Percentiles rank a stretch among this genome's conserved stretches.
Conservation (phyloP, 306 rosid genomes). For the Arachis stenosperma region DNA sequence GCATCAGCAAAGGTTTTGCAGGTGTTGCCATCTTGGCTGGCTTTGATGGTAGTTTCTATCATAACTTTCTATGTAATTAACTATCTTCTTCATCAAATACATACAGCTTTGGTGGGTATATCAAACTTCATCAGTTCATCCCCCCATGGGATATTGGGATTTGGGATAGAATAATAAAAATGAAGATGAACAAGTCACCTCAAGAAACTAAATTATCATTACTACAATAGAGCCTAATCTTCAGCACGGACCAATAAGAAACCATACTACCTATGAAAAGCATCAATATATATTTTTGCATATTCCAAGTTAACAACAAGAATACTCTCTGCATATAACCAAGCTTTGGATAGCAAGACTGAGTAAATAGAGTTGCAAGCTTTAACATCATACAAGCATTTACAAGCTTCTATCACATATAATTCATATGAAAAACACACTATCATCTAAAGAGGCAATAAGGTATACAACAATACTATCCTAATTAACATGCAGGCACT, state of each 20-base stretch:
- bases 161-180: too few species aligned
- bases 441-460: slow-evolving; percentile 4
- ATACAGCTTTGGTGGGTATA: neutral
- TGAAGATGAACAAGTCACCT: neutral
- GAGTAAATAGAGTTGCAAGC: neutral
- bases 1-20: slow-evolving; percentile 6
- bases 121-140: slow-evolving; percentile 10
- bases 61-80: neutral
- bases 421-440: neutral
- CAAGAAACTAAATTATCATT: neutral
- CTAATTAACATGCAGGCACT: slow-evolving; percentile 9
- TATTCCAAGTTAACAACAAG: neutral
- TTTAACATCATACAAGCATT: slow-evolving; percentile 7
- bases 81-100: slow-evolving; percentile 9
- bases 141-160: neutral
- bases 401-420: neutral
- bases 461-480: slow-evolving; percentile 8
- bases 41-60: slow-evolving; percentile 16
- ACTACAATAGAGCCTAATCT: neutral
- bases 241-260: neutral
- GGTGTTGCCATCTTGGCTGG: neutral
- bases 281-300: neutral
- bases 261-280: slow-evolving; percentile 7
- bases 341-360: slow-evolving; percentile 17
- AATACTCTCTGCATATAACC: slow-evolving; percentile 16